Base-by-base conservation (phyloP, 192 early-diverging fungal species). In the Linnemannia elongata region DNA sequence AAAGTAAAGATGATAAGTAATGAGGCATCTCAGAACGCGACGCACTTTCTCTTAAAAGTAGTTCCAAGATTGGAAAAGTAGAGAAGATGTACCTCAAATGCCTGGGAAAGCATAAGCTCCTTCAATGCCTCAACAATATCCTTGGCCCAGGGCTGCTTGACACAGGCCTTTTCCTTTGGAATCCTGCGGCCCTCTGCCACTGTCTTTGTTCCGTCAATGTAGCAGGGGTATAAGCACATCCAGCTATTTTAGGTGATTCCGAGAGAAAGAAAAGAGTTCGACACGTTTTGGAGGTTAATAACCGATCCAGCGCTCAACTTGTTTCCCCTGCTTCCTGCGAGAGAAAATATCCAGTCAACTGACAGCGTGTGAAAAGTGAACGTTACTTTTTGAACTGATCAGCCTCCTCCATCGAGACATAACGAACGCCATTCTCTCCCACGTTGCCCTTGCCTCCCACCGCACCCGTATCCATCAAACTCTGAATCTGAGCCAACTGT, bases 161-260 rank as follows among this genome's bases (percentile, higher is more conserved):
- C 87, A 20, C 84, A 86, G 22, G 93, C 92, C 76, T 90, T 72
- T 15, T 44, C 57, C 41, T 90, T 87, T 27, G 90, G 78, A 57
- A 96, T 93, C 74, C 89, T 91, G 73, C 95, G 94, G 12, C 95
- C 95, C 63, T 93, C 79, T 42, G 88, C 82, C 18, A 93, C 71
- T 0, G 94, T 93, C 69, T 93, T 91, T 24, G 88, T 85, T 20
- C 85, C 88, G 82, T 96, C 93, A 77, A 96, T 94, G 68, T 96
- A 96, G 42, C 91, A 89, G 38, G 95, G 95, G 82, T 96, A 96
- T 4, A 96, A 80, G 72, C 93, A 94, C 60, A 96, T 86, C 95
- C 95, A 96, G 63, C 92, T 93, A 77, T 30, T 55, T 15, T 30
- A 24, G 55, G 20, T 5, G 5, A 22, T 52, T 52, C 49, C 49